Conservation (phyloP, 352 stramenopile genomes). For the Achlya hypogyna region DNA sequence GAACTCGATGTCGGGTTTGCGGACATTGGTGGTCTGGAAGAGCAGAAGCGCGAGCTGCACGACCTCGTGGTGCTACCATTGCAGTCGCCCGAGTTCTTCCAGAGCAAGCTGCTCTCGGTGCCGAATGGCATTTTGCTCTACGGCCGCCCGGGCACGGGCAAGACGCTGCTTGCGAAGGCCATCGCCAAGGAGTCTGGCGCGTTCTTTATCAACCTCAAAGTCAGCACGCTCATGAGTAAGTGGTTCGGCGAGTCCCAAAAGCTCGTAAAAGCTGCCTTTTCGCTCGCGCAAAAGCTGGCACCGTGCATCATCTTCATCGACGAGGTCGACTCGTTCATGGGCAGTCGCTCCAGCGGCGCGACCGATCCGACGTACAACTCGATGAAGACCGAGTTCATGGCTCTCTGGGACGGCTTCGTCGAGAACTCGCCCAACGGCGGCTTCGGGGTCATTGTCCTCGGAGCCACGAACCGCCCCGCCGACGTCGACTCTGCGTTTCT, state of each 20-base stretch:
- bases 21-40: slow-evolving; percentile 95
- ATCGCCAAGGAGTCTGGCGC: slow-evolving; percentile 92
- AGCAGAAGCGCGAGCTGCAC: slow-evolving; percentile 93
- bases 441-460: slow-evolving; percentile 93
- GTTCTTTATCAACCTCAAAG: slow-evolving; percentile 86
- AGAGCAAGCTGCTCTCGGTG: slow-evolving; percentile 76
- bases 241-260: slow-evolving; percentile 91
- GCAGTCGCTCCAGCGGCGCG: slow-evolving; percentile 54
- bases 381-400: slow-evolving; percentile 95
- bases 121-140: slow-evolving; percentile 84
- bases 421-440: slow-evolving; percentile 60
- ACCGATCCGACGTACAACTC: slow-evolving; percentile 75
- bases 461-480: slow-evolving; percentile 91
- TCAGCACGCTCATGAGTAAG: slow-evolving; percentile 87
- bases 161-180: slow-evolving; percentile 90
- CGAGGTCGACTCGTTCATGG: slow-evolving; percentile 93
- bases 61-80: slow-evolving; percentile 93
- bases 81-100: slow-evolving; percentile 88
- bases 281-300: slow-evolving; percentile 89
- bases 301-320: slow-evolving; percentile 98
- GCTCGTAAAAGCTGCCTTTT: slow-evolving; percentile 89
- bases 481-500: slow-evolving; percentile 93
- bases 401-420: slow-evolving; percentile 96
- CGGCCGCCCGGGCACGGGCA: slow-evolving; percentile 75
- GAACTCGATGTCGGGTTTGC: slow-evolving; percentile 88